phyloP scores from a whole-genome alignment of 2,329 filamentous ascomycete genomes.

The Alternaria sp. region DNA sequence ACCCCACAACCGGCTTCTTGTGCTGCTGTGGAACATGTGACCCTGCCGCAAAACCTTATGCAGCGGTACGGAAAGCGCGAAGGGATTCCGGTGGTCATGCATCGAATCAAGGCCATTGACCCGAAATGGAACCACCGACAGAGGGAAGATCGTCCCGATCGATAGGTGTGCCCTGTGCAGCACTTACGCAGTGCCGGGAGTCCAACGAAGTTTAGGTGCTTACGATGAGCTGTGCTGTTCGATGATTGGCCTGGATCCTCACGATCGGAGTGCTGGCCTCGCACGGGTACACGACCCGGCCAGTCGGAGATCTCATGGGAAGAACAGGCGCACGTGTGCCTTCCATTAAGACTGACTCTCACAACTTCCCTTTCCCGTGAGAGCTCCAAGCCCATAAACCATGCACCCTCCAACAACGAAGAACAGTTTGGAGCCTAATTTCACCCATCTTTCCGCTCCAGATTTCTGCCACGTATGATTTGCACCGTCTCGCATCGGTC shows the following conservation, averaged over 20 bases:
- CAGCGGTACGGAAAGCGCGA: background rate
- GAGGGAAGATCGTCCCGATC: background rate
- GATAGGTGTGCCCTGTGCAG: background rate
- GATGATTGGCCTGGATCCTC: background rate
- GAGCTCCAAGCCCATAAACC: background rate
- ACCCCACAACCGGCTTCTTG: slow-evolving; percentile 12
- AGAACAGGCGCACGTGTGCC: background rate
- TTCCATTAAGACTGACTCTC: background rate
- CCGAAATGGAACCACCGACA: slow-evolving; percentile 2
- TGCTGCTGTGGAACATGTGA: slow-evolving; percentile 4
- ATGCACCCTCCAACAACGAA: background rate
- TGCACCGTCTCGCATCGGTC: slow-evolving; percentile 19
- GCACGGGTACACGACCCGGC: slow-evolving; percentile 1
- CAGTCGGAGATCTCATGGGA: background rate
- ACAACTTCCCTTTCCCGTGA: background rate
- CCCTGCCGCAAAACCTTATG: background rate
- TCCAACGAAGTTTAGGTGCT: background rate
- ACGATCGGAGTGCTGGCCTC: background rate
- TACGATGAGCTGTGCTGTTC: background rate
- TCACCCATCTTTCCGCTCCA: slow-evolving; percentile 21
- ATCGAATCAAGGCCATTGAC: slow-evolving; percentile 1
- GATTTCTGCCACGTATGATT: slow-evolving; percentile 23
- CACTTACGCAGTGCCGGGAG: background rate
- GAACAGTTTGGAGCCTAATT: background rate
- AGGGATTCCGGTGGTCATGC: background rate